Evolutionary conservation across 306 rosid species (phyloP), one percentile per base, ranked within the genome.

Genomic region (Ormosia emarginata): DNA sequence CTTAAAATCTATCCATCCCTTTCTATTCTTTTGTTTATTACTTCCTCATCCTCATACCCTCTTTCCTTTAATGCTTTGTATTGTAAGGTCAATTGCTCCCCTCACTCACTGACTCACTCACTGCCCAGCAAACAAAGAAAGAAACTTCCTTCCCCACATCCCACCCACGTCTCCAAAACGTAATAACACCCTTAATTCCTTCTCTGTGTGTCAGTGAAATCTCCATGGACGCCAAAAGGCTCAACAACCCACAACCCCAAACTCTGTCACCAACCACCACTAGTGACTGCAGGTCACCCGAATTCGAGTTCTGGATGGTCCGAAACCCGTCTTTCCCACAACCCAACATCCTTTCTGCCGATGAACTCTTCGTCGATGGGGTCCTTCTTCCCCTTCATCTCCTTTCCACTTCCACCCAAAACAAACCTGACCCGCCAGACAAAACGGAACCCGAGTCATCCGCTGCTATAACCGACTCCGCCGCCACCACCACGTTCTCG

Each of bases 251-350:
- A 8, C 29, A 57, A 15, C 37, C 86, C 49, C 86, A 71, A 36
- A 29, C 75, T 30, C 46, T 41, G 0, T 59, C 90, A 0, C 80
- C 83, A 3, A n/a, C 70, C 57, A 74, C 29, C 68, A 8, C 1
- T 9, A 66, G 68, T 59, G 74, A 78, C 3, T 84, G 92, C 57
- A 75, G 37, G 55, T 95, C 99, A n/a, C 97, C 98, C 3, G 99
- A 95, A 80, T 95, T 95, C 77, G 99, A 95, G 86, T 93, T 95
- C 86, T 95, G 98, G 94, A 91, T 88, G 92, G 74, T 89, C 53
- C 92, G 90, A 59, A 93, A 91, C 88, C 98, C 97, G 0, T 89
- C 95, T 46, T 87, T 76, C 41, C 95, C 97, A 2, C 88, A 86
- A 36, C 88, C 94, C 52, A 69, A 90, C 75, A 88, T 95, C 58